Evolutionary conservation across 2,329 filamentous ascomycete genomes (phyloP).

Genomic region (Xylaria sp.): DNA sequence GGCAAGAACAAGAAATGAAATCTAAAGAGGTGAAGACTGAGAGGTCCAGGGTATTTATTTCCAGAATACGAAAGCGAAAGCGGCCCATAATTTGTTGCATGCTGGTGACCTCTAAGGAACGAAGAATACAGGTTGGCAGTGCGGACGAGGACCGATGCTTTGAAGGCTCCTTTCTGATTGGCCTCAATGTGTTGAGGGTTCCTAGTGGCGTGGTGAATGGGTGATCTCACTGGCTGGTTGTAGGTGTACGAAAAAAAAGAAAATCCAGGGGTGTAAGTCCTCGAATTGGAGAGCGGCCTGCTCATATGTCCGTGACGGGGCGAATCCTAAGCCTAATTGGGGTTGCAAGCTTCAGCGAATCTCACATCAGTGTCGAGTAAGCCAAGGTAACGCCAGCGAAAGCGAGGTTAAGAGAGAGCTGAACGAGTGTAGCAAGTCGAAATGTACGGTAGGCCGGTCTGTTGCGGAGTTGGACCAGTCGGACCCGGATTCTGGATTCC

Average conservation of each 20-base stretch:
- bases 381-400: slow-evolving; percentile 40
- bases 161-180: slow-evolving; percentile 9
- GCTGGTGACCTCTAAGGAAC: slow-evolving; percentile 2
- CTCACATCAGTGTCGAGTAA: slow-evolving; percentile 31
- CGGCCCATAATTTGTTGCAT: background rate
- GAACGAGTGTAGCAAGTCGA: slow-evolving; percentile 13
- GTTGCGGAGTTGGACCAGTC: slow-evolving; percentile 32
- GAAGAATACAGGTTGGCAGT: slow-evolving; percentile 3
- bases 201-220: background rate
- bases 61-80: slow-evolving; percentile 19
- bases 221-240: slow-evolving; percentile 6
- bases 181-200: background rate
- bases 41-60: slow-evolving; percentile 19
- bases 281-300: slow-evolving; percentile 31
- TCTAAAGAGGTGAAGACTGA: too few relatives aligned
- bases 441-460: slow-evolving; percentile 6
- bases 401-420: slow-evolving; percentile 35
- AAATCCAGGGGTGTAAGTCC: slow-evolving; percentile 25
- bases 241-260: background rate
- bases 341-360: slow-evolving; percentile 5
- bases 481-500: slow-evolving; percentile 37
- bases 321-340: background rate
- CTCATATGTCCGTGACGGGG: slow-evolving; percentile 1
- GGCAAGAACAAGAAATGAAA: slow-evolving; percentile 27
- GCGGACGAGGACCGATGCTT: background rate